Percentiles rank a stretch among this genome's conserved stretches.
phyloP scores from a whole-genome alignment of 495 filamentous ascomycete genomes.

The Penicillium cinerascens region DNA sequence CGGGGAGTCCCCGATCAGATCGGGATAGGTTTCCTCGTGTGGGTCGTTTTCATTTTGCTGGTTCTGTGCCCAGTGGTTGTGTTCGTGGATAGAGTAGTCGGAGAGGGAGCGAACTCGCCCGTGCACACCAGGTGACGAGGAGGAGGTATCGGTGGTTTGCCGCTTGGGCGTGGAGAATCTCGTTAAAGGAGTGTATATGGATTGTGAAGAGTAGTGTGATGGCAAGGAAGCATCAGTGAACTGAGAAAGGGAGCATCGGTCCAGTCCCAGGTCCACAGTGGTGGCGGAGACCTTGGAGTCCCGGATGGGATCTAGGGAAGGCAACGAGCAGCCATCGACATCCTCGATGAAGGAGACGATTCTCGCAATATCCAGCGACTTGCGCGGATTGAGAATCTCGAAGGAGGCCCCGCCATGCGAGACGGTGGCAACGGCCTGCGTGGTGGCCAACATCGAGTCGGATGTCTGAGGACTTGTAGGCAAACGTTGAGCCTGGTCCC shows the following conservation, averaged over 20 bases:
- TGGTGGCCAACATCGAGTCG: slow-evolving; percentile 30
- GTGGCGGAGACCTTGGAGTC: slow-evolving; percentile 22
- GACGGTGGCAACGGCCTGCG: slow-evolving; percentile 31
- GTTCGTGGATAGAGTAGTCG: slow-evolving; percentile 18
- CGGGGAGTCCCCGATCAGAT: slow-evolving; percentile 19
- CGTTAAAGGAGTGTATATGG: slow-evolving; percentile 14
- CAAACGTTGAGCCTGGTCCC: slow-evolving; percentile 13
- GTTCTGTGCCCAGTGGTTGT: slow-evolving; percentile 15
- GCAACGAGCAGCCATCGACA: slow-evolving; percentile 26
- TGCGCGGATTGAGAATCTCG: slow-evolving; percentile 45
- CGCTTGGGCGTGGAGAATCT: slow-evolving; percentile 16
- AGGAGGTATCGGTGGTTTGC: slow-evolving; percentile 16
- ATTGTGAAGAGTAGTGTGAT: slow-evolving; percentile 24
- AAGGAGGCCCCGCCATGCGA: slow-evolving; percentile 42
- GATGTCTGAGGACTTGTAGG: slow-evolving; percentile 22
- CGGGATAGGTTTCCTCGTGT: slow-evolving; percentile 11
- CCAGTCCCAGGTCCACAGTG: slow-evolving; percentile 20
- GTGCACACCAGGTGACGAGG: slow-evolving; percentile 20
- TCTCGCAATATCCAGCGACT: slow-evolving; percentile 37
- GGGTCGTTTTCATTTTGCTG: slow-evolving; percentile 7
- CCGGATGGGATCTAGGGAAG: slow-evolving; percentile 20
- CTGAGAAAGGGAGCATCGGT: slow-evolving; percentile 25
- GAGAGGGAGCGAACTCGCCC: slow-evolving; percentile 23
- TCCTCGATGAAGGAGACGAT: slow-evolving; percentile 46
- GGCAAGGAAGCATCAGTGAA: slow-evolving; percentile 29